Conservation (phyloP, 306 rosid genomes). For the Delonix regia region DNA sequence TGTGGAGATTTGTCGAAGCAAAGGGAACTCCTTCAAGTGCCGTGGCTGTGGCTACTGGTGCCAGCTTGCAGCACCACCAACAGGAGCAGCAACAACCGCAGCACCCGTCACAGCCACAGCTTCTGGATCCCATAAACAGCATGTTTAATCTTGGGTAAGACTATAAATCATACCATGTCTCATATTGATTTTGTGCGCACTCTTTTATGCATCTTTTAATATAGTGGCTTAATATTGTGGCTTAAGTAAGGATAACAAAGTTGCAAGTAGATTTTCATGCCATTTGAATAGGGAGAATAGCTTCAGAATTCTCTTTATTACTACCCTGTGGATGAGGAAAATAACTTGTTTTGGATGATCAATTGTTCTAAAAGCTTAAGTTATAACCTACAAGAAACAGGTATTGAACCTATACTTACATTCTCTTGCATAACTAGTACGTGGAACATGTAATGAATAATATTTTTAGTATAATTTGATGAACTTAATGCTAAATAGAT, state of each 20-base stretch:
- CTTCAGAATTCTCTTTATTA: slow-evolving; percentile 14
- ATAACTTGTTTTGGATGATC: background rate
- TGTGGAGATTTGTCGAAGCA: slow-evolving; percentile 93
- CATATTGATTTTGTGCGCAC: background rate
- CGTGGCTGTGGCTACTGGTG: slow-evolving; percentile 78
- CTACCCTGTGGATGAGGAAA: background rate
- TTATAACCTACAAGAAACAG: background rate
- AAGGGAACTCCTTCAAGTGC: slow-evolving; percentile 92
- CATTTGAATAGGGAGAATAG: slow-evolving; percentile 4
- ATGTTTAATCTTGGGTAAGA: slow-evolving; percentile 89
- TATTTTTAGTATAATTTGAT: background rate
- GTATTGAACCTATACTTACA: background rate
- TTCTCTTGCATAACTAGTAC: slow-evolving; percentile 7
- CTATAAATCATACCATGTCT: background rate
- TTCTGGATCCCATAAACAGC: slow-evolving; percentile 87
- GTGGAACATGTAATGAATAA: background rate
- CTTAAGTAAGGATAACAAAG: background rate
- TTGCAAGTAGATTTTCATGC: background rate
- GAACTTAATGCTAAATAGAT: background rate
- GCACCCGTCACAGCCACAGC: slow-evolving; percentile 73
- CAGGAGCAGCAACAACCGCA: slow-evolving; percentile 60
- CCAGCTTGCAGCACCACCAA: slow-evolving; percentile 59
- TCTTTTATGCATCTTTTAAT: background rate
- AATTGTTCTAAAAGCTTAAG: background rate
- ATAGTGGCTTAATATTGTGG: background rate